Percentiles rank a stretch among this genome's conserved stretches.
Conservation (phyloP, 139 green algal genomes). For the Zygnema cylindricum region DNA sequence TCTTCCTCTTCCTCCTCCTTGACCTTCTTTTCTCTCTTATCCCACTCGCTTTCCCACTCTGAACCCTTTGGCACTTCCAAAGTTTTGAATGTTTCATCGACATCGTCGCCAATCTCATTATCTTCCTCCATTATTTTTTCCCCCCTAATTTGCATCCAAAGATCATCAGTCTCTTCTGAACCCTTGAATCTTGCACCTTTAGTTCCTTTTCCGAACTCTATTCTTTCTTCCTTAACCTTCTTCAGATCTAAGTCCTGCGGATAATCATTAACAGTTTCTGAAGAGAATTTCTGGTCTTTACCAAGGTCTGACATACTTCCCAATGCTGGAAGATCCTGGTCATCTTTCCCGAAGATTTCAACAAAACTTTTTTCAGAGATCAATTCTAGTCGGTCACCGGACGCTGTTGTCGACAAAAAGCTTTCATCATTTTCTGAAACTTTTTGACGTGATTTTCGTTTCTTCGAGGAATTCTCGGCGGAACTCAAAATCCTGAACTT, state of each 20-base stretch:
- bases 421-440: background rate
- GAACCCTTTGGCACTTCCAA: background rate
- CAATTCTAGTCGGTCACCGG: background rate
- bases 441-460: background rate
- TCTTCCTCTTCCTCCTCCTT: conserved; percentile 27
- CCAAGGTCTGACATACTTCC: background rate
- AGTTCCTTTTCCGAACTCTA: background rate
- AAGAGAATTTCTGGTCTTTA: background rate
- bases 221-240: background rate
- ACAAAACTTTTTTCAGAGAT: background rate
- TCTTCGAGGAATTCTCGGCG: background rate
- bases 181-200: no score
- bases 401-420: background rate
- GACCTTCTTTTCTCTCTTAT: background rate
- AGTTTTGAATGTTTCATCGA: no score
- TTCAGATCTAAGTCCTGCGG: background rate
- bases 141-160: background rate
- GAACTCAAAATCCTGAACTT: background rate
- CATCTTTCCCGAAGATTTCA: background rate
- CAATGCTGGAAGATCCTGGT: background rate
- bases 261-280: background rate
- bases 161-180: no score
- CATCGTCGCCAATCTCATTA: background rate
- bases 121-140: background rate
- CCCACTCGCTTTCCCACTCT: background rate